Percentiles rank a stretch among this genome's conserved stretches.
Evolutionary conservation across 1,284 basidiomycete genomes (phyloP).

Genomic region (Tilletia setariae): DNA sequence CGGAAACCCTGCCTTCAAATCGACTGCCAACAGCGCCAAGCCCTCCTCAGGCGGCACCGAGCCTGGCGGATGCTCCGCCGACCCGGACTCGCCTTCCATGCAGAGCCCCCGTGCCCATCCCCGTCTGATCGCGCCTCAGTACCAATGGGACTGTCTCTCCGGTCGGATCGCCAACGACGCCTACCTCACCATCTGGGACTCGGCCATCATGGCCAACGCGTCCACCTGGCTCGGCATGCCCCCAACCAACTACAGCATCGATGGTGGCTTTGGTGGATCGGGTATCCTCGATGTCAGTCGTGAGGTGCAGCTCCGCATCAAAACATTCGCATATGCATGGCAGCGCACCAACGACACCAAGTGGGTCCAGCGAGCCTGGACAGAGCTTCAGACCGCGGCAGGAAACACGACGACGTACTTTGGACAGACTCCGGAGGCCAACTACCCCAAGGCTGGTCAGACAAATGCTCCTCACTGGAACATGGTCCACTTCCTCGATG

Average conservation of each 20-base stretch:
- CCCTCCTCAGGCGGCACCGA: conserved; percentile 23
- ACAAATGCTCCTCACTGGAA: conserved; percentile 70
- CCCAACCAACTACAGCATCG: conserved; percentile 71
- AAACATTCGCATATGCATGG: conserved; percentile 88
- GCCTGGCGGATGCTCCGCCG: conserved; percentile 1
- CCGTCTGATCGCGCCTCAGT: conserved; percentile 83
- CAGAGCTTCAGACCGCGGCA: conserved; percentile 63
- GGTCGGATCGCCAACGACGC: conserved; percentile 76
- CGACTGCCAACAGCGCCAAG: conserved; percentile 57
- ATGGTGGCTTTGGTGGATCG: conserved; percentile 65
- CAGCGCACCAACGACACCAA: conserved; percentile 78
- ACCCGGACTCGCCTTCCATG: conserved; percentile 14
- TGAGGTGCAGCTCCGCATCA: conserved; percentile 82
- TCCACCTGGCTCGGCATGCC: conserved; percentile 63
- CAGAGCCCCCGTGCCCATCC: conserved; percentile 72
- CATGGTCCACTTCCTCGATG: conserved; percentile 84
- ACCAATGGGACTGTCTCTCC: conserved; percentile 83
- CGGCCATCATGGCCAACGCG: conserved; percentile 84
- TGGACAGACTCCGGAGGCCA: conserved; percentile 58
- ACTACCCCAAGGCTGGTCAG: conserved; percentile 13
- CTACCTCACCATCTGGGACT: conserved; percentile 84
- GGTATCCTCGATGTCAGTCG: conserved; percentile 92
- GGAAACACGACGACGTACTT: conserved; percentile 55
- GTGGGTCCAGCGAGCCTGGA: conserved; percentile 82
- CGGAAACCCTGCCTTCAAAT: conserved; percentile 80